Base-by-base conservation (phyloP, 1,284 basidiomycete species). In the Ceratobasidium theobromae region DNA sequence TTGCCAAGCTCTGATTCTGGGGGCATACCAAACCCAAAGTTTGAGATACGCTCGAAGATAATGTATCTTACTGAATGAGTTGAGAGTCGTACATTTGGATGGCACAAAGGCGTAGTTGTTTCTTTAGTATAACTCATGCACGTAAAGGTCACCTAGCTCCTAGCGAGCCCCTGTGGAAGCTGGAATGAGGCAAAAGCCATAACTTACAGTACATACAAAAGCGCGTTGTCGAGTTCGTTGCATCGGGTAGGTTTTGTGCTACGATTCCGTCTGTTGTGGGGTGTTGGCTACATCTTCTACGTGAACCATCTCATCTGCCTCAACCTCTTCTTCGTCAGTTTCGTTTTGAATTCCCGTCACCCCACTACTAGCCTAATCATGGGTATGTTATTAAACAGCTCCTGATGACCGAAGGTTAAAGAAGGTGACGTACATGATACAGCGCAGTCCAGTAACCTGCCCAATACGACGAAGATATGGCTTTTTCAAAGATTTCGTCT, bases 391-490 rank as follows among this genome's bases (percentile, higher is more conserved):
- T 28, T 62, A 21, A 14, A 23, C 8, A 38, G 32, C 28, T 43
- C 8, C 35, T 16, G 16, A 8, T 38, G 35, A 8, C 35, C 16
- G 35, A 38, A 16, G 35, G 16, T 8, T 38, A 18, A 46, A 27
- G 35, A 23, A 28, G n/a, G 5, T 45, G 35, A 69, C 82, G 54
- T 72, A 87, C 88, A 74, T 91, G 86, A 73, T 91, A 91, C 53
- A 89, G 80, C 1, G 89, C 89, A 1, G 88, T 89, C 88, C 89
- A 91, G 74, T 91, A 91, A 16, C 89, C 89, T 33, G 81, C 80
- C 89, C 89, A 91, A 73, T 91, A 91, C 84, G 87, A 90, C 16
- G 89, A 87, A 23, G 80, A 81, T 72, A 89, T 71, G 1, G 89
- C 89, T 62, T 85, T 84, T 38, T 80, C 78, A 74, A 91, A 91